Base-by-base conservation (phyloP, 2,329 filamentous ascomycete species). In the Amesomyces nigricolor region DNA sequence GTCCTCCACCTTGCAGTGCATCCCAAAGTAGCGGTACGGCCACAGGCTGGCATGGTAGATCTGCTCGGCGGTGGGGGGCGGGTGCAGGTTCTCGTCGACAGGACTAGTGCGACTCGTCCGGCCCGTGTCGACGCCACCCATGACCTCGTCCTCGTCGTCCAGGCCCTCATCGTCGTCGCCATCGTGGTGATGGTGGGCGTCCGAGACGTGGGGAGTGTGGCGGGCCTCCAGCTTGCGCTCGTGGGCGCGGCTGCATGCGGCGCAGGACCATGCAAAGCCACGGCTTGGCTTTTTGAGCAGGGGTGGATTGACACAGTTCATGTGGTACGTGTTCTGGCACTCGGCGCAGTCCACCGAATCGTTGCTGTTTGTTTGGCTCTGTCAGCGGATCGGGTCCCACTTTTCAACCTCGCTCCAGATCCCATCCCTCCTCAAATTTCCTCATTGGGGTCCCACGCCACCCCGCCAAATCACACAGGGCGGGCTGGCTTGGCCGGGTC, bases 311-410 rank as follows among this genome's bases (percentile, higher is more conserved):
- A 99, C 94, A 71, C 94, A 99, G 66, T 91, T 89, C 92, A 99
- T 97, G 75, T 99, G 94, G 73, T 96, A 99, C 13, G 92, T 97
- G 70, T 91, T 86, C 68, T 86, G 83, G 72, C 94, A 99, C 53
- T 96, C 91, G 44, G 92, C 94, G 71, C 94, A 99, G 70, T 97
- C 92, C 22, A 97, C 94, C 39, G 94, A 97, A 73, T 97, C 90
- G 70, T 89, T 87, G 66, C 89, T 95, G 67, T 54, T 54, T 61
- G 32, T 35, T 35, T 35, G 63, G 57, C 59, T 64, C 63, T 70
- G 65, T 67, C 64, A 67, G 65, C 65, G 45, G 22, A n/a, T 26
- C 37, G 13, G 52, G 40, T n/a, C 40, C 53, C 59, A 56, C 57
- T 53, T 51, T 53, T 53, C 32, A 6, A 43, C 30, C 39, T 48